Conservation (phyloP, 805 yeast genomes). For the Brettanomyces sp. region DNA sequence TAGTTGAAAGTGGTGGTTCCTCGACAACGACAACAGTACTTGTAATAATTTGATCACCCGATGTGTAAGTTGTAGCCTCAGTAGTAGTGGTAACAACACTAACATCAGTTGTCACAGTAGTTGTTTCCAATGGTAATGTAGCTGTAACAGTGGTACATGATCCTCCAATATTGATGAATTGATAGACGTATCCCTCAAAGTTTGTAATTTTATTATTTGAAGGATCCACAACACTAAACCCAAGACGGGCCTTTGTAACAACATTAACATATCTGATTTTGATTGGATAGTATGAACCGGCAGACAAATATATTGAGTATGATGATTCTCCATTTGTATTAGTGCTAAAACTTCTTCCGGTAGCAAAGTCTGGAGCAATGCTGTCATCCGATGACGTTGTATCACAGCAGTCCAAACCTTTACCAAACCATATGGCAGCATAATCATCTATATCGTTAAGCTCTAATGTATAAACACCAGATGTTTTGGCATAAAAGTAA, state of each 20-base stretch:
- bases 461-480: conserved; percentile 21
- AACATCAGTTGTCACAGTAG: neutral
- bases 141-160: neutral
- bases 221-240: conserved; percentile 8
- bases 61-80: too few species aligned
- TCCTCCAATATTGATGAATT: neutral
- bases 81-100: neutral
- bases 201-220: conserved; percentile 1
- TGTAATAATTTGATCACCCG: neutral
- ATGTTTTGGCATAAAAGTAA: conserved; percentile 16
- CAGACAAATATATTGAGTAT: conserved; percentile 6
- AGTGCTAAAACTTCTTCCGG: conserved; percentile 2
- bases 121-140: neutral
- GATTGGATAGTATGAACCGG: conserved; percentile 11
- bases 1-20: neutral
- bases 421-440: conserved; percentile 23
- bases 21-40: neutral
- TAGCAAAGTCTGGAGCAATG: conserved; percentile 4
- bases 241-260: conserved; percentile 5
- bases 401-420: conserved; percentile 27
- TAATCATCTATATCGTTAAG: conserved; percentile 22
- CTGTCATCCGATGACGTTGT: conserved; percentile 4
- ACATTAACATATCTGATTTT: conserved; percentile 12
- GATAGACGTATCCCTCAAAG: conserved; percentile 4
- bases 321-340: conserved; percentile 2